Percentiles rank a stretch among this genome's conserved stretches.
phyloP scores from a whole-genome alignment of 106 monocot species.

The Acorus calamus region DNA sequence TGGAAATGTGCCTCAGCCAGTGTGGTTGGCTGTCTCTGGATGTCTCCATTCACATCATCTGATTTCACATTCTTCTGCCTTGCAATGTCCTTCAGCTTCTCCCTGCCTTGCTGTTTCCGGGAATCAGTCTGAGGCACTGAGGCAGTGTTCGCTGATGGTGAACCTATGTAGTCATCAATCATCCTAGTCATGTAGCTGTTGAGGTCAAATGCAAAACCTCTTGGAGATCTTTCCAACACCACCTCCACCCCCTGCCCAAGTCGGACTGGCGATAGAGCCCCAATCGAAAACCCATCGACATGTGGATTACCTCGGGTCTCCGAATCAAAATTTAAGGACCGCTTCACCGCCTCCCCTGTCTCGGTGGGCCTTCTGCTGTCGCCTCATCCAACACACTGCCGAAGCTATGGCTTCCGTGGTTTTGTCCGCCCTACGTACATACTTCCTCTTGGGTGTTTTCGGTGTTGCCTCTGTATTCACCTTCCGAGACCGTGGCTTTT shows the following conservation, averaged over 20 bases:
- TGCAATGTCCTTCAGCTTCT: no score
- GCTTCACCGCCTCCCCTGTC: background rate
- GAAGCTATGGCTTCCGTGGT: background rate
- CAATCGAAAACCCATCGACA: background rate
- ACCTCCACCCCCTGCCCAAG: conserved; percentile 6
- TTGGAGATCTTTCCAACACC: conserved; percentile 4
- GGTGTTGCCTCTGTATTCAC: conserved; percentile 24
- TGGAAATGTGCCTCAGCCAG: no score
- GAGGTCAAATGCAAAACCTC: conserved; percentile 13
- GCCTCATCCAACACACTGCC: no score
- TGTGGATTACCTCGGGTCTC: background rate
- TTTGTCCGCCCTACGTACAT: conserved; percentile 16
- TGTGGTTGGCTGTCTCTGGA: no score
- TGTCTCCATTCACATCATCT: no score
- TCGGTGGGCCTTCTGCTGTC: no score
- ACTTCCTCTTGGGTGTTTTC: conserved; percentile 26
- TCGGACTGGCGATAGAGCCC: background rate
- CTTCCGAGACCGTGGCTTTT: conserved; percentile 33
- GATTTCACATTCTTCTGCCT: no score
- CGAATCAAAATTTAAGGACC: background rate
- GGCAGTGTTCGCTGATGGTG: no score
- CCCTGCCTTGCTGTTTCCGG: no score
- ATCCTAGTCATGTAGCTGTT: conserved; percentile 15
- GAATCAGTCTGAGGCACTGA: no score
- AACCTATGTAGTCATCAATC: conserved; percentile 13